A percentile compares a stretch with the other conserved stretches of the same genome.
phyloP scores from a whole-genome alignment of 768 basidiomycete species.

The Mycena chlorophos region DNA sequence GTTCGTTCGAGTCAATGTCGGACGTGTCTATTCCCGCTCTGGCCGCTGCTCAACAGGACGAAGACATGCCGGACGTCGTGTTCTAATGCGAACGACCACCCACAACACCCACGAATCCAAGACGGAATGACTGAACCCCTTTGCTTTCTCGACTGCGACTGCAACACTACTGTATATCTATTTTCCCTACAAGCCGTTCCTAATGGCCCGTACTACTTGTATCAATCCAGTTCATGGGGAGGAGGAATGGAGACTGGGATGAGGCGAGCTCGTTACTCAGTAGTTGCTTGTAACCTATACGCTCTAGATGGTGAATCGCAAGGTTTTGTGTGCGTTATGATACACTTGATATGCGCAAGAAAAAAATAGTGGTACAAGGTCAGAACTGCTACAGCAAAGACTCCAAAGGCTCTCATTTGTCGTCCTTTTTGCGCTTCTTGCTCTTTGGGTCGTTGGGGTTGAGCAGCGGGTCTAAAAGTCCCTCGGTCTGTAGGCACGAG shows the following conservation, averaged over 20 bases:
- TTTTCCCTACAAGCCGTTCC: not conserved
- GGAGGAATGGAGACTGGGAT: not conserved
- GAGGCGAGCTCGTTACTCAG: too few relatives aligned
- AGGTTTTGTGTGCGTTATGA: too few relatives aligned
- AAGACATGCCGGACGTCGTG: not conserved
- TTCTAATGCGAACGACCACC: too few relatives aligned
- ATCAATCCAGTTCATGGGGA: not conserved
- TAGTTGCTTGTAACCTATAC: not conserved
- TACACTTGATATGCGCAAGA: too few relatives aligned
- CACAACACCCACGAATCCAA: too few relatives aligned
- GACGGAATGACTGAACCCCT: too few relatives aligned
- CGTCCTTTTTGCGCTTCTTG: slow-evolving; percentile 2
- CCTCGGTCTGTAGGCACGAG: slow-evolving; percentile 44
- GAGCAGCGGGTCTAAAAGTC: slow-evolving; percentile 45
- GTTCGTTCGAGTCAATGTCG: not conserved
- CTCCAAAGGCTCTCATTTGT: not conserved
- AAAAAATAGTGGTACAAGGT: not conserved
- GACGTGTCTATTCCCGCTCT: not conserved
- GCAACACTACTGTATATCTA: too few relatives aligned
- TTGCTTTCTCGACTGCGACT: too few relatives aligned
- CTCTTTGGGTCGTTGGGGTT: slow-evolving; percentile 36
- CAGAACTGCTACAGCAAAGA: not conserved
- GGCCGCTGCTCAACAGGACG: not conserved
- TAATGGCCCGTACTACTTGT: not conserved
- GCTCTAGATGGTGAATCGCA: too few relatives aligned